Percentiles rank a stretch among this genome's conserved stretches.
These are phyloP conservation scores for Parastagonospora avenae DNA, from an alignment of 2,329 filamentous ascomycete species.

Conservation along the genomic window DNA sequence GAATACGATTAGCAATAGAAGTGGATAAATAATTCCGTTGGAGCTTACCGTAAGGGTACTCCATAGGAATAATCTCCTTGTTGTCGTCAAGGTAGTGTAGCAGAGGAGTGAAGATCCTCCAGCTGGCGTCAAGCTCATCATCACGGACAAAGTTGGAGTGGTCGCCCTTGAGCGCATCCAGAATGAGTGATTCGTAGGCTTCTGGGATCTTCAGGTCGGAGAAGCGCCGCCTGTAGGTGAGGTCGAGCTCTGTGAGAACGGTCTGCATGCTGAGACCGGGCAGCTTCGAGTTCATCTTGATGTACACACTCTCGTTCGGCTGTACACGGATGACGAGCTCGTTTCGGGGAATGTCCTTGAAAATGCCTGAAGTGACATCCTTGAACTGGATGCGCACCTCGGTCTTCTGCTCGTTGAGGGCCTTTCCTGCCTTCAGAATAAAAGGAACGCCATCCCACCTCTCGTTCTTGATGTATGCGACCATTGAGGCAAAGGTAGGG, in stretches of 20 bases:
- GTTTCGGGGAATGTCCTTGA: constrained; percentile 99
- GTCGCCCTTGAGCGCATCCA: constrained; percentile 97
- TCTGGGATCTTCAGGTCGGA: constrained; percentile 99
- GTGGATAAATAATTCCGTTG: constrained; percentile 3
- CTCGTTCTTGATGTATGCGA: constrained; percentile 99
- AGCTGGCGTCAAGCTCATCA: constrained; percentile 88
- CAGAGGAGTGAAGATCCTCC: constrained; percentile 97
- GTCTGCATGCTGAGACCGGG: constrained; percentile 99
- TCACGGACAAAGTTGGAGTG: constrained; percentile 86
- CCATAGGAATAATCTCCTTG: constrained; percentile 99
- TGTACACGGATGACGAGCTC: constrained; percentile 99
- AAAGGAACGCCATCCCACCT: constrained; percentile 99
- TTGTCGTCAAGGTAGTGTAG: constrained; percentile 98
- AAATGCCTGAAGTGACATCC: constrained; percentile 98
- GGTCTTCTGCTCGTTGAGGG: constrained; percentile 98
- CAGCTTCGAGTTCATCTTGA: constrained; percentile 99
- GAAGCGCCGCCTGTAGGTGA: constrained; percentile 97
- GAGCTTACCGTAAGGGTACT: constrained; percentile 92
- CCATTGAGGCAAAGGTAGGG: constrained; percentile 96
- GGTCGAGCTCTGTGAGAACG: constrained; percentile 95
- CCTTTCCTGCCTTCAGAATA: constrained; percentile 99
- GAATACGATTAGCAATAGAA: constrained; percentile 21
- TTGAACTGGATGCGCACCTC: constrained; percentile 99
- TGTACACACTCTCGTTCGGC: constrained; percentile 99
- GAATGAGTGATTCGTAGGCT: constrained; percentile 96